Percentiles rank a stretch among this genome's conserved stretches.
Conservation (phyloP, 2,329 filamentous ascomycete species). For the Xylariales sp. region DNA sequence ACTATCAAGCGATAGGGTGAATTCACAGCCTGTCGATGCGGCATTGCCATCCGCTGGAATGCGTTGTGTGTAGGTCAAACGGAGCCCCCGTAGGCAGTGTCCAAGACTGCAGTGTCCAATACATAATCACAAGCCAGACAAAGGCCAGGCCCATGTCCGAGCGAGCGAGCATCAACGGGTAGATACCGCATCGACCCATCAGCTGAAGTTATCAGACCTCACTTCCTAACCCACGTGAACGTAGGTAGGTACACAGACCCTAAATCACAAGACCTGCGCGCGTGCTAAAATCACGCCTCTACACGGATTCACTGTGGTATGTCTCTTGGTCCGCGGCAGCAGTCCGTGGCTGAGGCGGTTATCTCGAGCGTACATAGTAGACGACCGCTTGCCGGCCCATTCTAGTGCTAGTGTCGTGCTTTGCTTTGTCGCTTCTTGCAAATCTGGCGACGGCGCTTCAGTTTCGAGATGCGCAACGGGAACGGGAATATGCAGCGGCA, state of each 20-base stretch:
- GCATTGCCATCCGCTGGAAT: no score
- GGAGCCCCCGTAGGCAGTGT: no score
- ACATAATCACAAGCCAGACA: no score
- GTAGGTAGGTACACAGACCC: background rate
- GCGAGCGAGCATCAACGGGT: background rate
- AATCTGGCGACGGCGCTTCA: background rate
- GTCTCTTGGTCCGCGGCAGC: background rate
- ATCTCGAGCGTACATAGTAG: background rate
- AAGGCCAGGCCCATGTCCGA: background rate
- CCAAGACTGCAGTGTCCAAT: no score
- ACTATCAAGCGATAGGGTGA: no score
- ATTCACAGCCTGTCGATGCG: no score
- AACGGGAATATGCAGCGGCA: background rate
- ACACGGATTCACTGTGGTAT: no score
- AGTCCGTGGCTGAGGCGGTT: constrained; percentile 1
- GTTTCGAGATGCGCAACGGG: background rate
- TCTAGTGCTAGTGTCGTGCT: no score
- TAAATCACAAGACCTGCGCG: background rate
- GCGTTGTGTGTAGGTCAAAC: no score
- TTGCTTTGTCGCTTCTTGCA: no score
- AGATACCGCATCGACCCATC: no score
- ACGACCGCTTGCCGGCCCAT: background rate
- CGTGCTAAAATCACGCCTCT: background rate
- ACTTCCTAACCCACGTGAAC: background rate
- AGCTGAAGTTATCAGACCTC: background rate